phyloP scores from a whole-genome alignment of 305 asterid genomes.

The Fraxinus velutina region DNA sequence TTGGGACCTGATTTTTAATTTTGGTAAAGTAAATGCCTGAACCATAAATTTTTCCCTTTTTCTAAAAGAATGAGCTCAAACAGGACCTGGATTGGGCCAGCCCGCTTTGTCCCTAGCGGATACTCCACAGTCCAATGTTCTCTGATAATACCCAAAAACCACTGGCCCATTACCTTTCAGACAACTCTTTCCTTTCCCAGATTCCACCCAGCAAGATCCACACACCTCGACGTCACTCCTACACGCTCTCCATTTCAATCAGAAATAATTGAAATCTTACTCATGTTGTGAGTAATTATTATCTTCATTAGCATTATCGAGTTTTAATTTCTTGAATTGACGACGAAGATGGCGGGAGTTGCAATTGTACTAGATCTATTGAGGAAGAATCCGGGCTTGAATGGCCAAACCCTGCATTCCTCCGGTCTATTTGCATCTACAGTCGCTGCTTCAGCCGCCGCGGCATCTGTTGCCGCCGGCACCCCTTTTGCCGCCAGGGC shows the following conservation, averaged over 20 bases:
- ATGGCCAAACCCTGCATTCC: slow-evolving; percentile 45
- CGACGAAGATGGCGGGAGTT: slow-evolving; percentile 35
- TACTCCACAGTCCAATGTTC: neutral
- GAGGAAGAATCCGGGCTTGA: slow-evolving; percentile 52
- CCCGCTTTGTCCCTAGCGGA: neutral
- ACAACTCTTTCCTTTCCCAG: neutral
- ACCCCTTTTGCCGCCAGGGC: slow-evolving; percentile 67
- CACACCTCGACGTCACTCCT: neutral
- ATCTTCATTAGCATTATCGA: neutral
- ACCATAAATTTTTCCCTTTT: too few relatives aligned
- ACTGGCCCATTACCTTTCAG: neutral
- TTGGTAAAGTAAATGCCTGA: too few relatives aligned
- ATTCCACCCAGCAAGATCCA: neutral
- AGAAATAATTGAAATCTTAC: neutral
- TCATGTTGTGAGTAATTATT: neutral
- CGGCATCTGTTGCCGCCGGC: slow-evolving; percentile 42
- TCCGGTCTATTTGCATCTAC: slow-evolving; percentile 47
- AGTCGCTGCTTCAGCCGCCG: slow-evolving; percentile 46
- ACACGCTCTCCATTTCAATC: neutral
- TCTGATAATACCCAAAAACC: neutral
- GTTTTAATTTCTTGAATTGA: neutral
- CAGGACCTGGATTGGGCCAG: neutral
- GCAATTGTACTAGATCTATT: slow-evolving; percentile 52
- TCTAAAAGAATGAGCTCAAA: too few relatives aligned
- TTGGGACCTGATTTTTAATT: too few relatives aligned